A percentile compares a stretch with the other conserved stretches of the same genome.
These are phyloP conservation scores for Colletotrichum salicis DNA, from an alignment of 2,329 filamentous ascomycete species.

Conservation along the genomic window DNA sequence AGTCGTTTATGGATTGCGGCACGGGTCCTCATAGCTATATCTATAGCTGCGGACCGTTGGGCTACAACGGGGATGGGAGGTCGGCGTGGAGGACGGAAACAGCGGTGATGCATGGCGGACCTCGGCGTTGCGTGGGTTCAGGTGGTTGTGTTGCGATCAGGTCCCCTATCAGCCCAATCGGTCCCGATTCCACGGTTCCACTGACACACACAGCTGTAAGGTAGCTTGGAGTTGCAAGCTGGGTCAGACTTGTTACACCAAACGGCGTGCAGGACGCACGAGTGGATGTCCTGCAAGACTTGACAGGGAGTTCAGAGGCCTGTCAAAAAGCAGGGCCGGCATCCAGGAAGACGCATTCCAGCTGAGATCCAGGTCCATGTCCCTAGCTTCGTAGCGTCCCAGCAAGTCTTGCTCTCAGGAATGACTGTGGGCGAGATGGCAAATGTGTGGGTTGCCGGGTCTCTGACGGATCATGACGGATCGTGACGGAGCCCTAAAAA, in stretches of 20 bases:
- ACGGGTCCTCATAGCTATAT: background rate
- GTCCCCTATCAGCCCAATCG: slow-evolving; percentile 24
- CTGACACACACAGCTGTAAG: slow-evolving; percentile 21
- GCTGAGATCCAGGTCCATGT: slow-evolving; percentile 8
- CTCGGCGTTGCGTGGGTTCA: background rate
- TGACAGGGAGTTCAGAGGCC: background rate
- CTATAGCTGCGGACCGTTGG: background rate
- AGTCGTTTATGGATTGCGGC: slow-evolving; percentile 1
- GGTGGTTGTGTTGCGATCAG: background rate
- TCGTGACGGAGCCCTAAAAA: background rate
- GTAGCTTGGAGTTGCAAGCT: background rate
- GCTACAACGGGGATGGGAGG: slow-evolving; percentile 8
- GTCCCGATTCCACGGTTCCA: slow-evolving; percentile 31
- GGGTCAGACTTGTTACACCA: slow-evolving; percentile 20
- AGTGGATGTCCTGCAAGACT: slow-evolving; percentile 13
- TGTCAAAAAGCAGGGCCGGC: background rate
- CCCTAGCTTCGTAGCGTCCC: background rate
- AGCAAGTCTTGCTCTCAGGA: slow-evolving; percentile 2
- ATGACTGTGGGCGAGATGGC: background rate
- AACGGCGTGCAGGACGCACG: slow-evolving; percentile 22
- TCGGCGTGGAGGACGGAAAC: slow-evolving; percentile 5
- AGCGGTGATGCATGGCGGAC: slow-evolving; percentile 6
- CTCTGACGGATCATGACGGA: background rate
- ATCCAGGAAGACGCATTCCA: background rate
- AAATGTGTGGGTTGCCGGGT: background rate